A percentile compares a stretch with the other conserved stretches of the same genome.
These are phyloP conservation scores for Eremothecium gossypii DNA, from an alignment of 1,139 yeast genomes.

Conservation along the genomic window DNA sequence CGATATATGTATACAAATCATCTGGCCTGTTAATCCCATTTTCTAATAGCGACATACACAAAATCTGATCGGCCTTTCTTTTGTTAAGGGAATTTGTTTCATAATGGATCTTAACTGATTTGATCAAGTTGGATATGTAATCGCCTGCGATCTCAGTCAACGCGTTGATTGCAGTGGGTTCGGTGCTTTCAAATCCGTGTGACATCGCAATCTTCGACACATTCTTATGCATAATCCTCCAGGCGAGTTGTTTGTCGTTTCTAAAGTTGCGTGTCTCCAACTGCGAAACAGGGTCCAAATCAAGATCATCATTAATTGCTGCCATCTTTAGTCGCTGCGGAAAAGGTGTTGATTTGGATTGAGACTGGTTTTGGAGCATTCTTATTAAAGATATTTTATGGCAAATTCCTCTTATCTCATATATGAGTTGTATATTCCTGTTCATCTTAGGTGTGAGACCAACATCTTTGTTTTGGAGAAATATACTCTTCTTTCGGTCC, in stretches of 20 bases:
- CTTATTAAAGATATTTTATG: slow-evolving; percentile 82
- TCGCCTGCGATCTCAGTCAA: slow-evolving; percentile 78
- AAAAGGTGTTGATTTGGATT: slow-evolving; percentile 17
- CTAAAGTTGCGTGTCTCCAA: slow-evolving; percentile 52
- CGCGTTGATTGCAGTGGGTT: slow-evolving; percentile 67
- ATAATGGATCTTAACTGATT: slow-evolving; percentile 57
- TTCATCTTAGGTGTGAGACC: slow-evolving; percentile 58
- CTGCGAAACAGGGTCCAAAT: slow-evolving; percentile 71
- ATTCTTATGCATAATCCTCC: slow-evolving; percentile 56
- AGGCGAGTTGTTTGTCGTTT: slow-evolving; percentile 49
- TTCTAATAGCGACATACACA: slow-evolving; percentile 60
- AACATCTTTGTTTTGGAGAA: slow-evolving; percentile 34
- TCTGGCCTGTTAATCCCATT: slow-evolving; percentile 82
- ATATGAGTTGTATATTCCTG: slow-evolving; percentile 68
- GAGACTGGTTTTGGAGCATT: slow-evolving; percentile 64
- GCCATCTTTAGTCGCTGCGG: slow-evolving; percentile 19
- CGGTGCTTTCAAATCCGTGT: slow-evolving; percentile 83
- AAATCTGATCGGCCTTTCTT: slow-evolving; percentile 37
- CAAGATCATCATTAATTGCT: slow-evolving; percentile 48
- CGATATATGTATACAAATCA: slow-evolving; percentile 62
- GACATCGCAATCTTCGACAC: slow-evolving; percentile 82
- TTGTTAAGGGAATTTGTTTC: slow-evolving; percentile 51
- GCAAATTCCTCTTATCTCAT: slow-evolving; percentile 78
- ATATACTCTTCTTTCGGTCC: slow-evolving; percentile 14
- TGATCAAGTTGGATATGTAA: slow-evolving; percentile 65